Base-by-base conservation (phyloP, 306 rosid genomes). In the Alnus rubra region DNA sequence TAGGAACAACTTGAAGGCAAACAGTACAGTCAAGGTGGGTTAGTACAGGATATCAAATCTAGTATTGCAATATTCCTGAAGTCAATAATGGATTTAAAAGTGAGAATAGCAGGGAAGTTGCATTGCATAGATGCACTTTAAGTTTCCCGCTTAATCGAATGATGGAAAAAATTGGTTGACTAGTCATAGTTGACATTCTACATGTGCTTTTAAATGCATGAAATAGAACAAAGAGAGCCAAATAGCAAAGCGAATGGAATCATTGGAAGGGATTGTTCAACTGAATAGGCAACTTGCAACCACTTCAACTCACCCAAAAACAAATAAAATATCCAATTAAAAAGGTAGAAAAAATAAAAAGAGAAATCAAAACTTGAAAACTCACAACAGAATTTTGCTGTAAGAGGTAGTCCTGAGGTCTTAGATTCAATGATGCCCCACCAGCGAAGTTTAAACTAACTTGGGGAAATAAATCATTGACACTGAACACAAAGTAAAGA, bases 361-460 rank as follows among this genome's bases (percentile, higher is more conserved):
- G 18, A 9, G 76, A 39, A 54, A 42, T 75, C n/a, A 39, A 81
- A 78, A 78, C 56, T 50, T 69, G 62, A 76, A 80, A 75, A 84
- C 99, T 90, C 84, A 96, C 99, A 82, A 82, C 84, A 72, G 91
- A 91, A 86, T 33, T 88, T 76, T 96, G 97, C 84, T 90, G 96
- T 81, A 93, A 79, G 75, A 96, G 97, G 82, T 96, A 96, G 84
- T 96, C 99, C 79, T 91, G 93, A 59, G 99, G 96, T 79, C 91
- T 84, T 78, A 96, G 81, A 87, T 72, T 49, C 93, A 96, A 50
- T 14, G 96, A 80, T 53, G 96, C 97, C 13, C 93, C 91, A 4
- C 92, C 94, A 31, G 92, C 94, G 79, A 96, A 96, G 89, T 96
- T 93, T 77, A 96, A 87, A 84, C 91, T 90, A 74, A 90, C 99